Conservation (phyloP, 345 rosid genomes). For the Kernera saxatilis region DNA sequence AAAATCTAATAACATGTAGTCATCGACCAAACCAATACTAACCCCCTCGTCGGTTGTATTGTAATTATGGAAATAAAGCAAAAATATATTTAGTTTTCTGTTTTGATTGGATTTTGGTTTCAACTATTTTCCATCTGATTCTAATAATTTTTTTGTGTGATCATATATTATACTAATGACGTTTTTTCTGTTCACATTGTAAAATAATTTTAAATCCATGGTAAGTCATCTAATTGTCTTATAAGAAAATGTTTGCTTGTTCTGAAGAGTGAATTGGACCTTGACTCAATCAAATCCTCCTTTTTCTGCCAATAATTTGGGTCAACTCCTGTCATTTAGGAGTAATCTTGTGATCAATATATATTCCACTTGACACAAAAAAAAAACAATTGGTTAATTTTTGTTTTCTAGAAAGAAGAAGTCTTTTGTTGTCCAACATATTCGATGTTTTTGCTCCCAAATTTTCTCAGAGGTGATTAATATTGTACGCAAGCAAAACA, state of each 20-base stretch:
- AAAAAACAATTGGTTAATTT: not conserved
- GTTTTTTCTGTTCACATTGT: not conserved
- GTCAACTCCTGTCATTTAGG: slow-evolving; percentile 13
- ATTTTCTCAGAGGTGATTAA: not conserved
- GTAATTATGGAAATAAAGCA: not conserved
- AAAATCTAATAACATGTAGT: not conserved
- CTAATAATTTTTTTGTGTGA: not conserved
- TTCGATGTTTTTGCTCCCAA: not conserved
- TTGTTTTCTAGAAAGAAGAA: not conserved
- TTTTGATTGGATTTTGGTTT: not conserved
- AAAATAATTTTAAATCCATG: not conserved
- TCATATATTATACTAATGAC: not conserved
- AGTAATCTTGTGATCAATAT: slow-evolving; percentile 6
- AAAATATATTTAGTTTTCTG: not conserved
- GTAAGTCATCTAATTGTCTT: not conserved
- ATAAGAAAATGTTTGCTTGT: not conserved
- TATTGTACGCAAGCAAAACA: not conserved
- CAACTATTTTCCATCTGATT: not conserved
- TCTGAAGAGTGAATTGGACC: not conserved
- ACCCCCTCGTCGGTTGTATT: not conserved
- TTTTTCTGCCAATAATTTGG: slow-evolving; percentile 11
- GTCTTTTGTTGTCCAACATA: not conserved
- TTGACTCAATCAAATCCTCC: slow-evolving; percentile 23
- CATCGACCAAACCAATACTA: not conserved
- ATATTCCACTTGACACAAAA: not conserved